Evolutionary conservation across 2,329 filamentous ascomycete species (phyloP), one percentile per base, ranked within the genome.

Genomic region (Penicillium sp.): DNA sequence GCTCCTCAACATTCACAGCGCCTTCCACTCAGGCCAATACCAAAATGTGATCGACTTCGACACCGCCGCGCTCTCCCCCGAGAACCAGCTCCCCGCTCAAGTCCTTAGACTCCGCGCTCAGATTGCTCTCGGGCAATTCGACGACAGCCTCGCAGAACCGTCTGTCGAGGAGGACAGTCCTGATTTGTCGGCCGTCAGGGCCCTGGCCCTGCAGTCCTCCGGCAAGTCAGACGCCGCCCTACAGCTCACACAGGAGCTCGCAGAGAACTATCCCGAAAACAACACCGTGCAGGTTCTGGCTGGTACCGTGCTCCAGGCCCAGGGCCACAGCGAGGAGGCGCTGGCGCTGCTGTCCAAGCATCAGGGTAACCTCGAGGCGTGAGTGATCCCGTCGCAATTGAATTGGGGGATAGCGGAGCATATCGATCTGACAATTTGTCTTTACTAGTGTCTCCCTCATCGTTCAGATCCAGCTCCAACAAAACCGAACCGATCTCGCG

Each of bases 401-500:
- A 5, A 35, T 11, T 38, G n/a, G 16, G n/a, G 26, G 27, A 27
- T 46, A 34, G 23, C 9, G 5, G 7, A 3, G 35, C 4, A 14
- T 50, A n/a, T 43, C 27, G 26, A 16, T 16, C 59, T 62, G 57
- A 60, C 59, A 32, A 30, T 36, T 14, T 43, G 35, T 30, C 30
- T 23, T 2, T 49, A 46, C 38, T 60, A 76, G 90, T 51, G 90
- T 97, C 48, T 88, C 92, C 41, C 78, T 97, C 58, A 92, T 94
- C 61, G 86, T 92, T 29, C 93, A 99, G 73, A 95, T 97, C 64
- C 88, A 97, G 69, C 85, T 97, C 9, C 83, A 90, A 64, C 91
- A 96, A 71, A 97, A 97, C 79, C 85, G 93, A 63, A 88, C 88
- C 66, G 93, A 97, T 72, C 84, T 97, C 45, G 94, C 94, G 1